Conservation (phyloP, 129 eudicot species). For the Ambrosia artemisiifolia region DNA sequence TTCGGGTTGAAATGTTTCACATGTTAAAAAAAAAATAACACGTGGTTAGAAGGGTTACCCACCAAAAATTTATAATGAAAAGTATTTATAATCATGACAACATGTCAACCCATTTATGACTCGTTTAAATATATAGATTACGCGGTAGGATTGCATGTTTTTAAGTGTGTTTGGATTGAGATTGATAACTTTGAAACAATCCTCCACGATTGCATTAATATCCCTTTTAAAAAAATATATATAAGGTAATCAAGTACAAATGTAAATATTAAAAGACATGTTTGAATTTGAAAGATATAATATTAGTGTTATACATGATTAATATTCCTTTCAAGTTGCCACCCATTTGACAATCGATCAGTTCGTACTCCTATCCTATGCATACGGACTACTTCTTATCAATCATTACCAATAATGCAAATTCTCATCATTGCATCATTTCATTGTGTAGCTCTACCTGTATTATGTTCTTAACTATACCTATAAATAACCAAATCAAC, state of each 20-base stretch:
- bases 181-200: no score
- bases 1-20: no score
- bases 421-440: background rate
- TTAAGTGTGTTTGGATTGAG: no score
- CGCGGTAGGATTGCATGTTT: no score
- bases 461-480: background rate
- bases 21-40: no score
- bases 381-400: slow-evolving; percentile 23
- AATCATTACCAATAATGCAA: slow-evolving; percentile 13
- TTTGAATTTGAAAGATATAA: background rate
- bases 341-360: slow-evolving; percentile 11
- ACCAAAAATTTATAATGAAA: no score
- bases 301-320: slow-evolving; percentile 8
- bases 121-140: no score
- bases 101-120: no score
- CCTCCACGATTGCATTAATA: background rate
- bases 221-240: no score
- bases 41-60: no score
- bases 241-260: background rate
- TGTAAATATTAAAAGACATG: background rate
- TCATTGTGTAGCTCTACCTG: background rate
- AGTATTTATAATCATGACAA: no score
- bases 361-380: slow-evolving; percentile 8
- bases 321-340: slow-evolving; percentile 21
- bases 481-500: slow-evolving; percentile 8